Percentiles rank a stretch among this genome's conserved stretches.
phyloP scores from a whole-genome alignment of 2,329 filamentous ascomycete genomes.

The Colletotrichum coccodes region DNA sequence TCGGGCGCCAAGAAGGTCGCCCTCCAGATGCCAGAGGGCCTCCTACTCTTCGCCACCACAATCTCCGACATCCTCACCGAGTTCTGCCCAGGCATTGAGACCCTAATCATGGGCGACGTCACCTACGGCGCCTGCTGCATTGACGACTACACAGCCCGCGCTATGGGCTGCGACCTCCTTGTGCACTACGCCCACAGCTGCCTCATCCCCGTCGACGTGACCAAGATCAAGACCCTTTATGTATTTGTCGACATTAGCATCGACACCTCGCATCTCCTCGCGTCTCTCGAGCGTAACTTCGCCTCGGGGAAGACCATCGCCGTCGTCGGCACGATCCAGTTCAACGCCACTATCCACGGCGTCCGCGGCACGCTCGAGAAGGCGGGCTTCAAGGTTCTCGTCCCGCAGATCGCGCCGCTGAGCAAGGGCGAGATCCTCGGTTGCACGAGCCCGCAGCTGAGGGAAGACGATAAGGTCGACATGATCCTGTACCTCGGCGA shows the following conservation, averaged over 20 bases:
- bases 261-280: conserved; percentile 86
- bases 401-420: conserved; percentile 92
- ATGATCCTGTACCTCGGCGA: conserved; percentile 90
- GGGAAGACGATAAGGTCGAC: conserved; percentile 70
- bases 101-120: conserved; percentile 98
- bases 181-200: conserved; percentile 98
- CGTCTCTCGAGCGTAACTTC: conserved; percentile 90
- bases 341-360: conserved; percentile 96
- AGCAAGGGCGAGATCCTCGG: conserved; percentile 96
- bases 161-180: conserved; percentile 91
- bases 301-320: conserved; percentile 86
- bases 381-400: conserved; percentile 85
- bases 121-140: conserved; percentile 99
- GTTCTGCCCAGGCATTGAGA: conserved; percentile 92
- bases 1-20: conserved; percentile 84
- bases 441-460: conserved; percentile 87
- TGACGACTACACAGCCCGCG: conserved; percentile 95
- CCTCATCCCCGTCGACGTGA: conserved; percentile 94
- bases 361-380: conserved; percentile 80
- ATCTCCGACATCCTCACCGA: conserved; percentile 96
- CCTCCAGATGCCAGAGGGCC: conserved; percentile 96
- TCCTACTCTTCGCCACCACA: conserved; percentile 95
- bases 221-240: conserved; percentile 96
- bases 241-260: conserved; percentile 99
- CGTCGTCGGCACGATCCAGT: conserved; percentile 96